A percentile compares a stretch with the other conserved stretches of the same genome.
Evolutionary conservation across 1,139 yeast species (phyloP).

Genomic region (Yamadazyma blattariae): DNA sequence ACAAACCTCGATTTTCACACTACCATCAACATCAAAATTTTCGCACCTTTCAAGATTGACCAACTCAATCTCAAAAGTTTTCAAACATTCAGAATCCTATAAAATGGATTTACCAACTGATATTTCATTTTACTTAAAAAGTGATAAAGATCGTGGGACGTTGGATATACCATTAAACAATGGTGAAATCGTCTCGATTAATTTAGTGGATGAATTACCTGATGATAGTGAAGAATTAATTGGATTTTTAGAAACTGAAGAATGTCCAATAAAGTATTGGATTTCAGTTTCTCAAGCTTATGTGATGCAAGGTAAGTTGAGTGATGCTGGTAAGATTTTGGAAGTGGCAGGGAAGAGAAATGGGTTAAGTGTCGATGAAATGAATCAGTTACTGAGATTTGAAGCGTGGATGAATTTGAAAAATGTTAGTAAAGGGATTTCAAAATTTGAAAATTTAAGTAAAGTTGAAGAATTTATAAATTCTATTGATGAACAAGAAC

Average conservation of each 20-base stretch:
- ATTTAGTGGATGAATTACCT: conserved; percentile 70
- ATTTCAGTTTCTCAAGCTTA: conserved; percentile 79
- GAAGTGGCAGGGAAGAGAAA: conserved; percentile 50
- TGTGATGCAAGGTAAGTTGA: conserved; percentile 55
- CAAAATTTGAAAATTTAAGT: conserved; percentile 22
- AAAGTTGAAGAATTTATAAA: conserved; percentile 23
- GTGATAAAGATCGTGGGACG: conserved; percentile 27
- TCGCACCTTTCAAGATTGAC: no score
- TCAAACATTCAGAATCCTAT: no score
- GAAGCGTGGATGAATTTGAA: conserved; percentile 71
- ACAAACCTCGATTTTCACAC: no score
- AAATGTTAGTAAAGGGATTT: conserved; percentile 23
- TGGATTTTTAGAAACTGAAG: conserved; percentile 73
- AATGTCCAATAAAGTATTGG: conserved; percentile 79
- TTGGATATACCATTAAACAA: conserved; percentile 68
- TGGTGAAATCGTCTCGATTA: conserved; percentile 72
- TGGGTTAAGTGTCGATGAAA: conserved; percentile 46
- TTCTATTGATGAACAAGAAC: conserved; percentile 15
- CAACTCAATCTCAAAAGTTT: no score
- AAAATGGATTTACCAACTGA: conserved; percentile 18
- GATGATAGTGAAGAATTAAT: conserved; percentile 86
- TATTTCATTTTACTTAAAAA: conserved; percentile 32
- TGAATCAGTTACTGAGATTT: conserved; percentile 56
- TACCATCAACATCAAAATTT: no score
- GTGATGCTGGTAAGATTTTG: conserved; percentile 58